Base-by-base conservation (phyloP, 108 stramenopile genomes). In the Poteriospumella lacustris region DNA sequence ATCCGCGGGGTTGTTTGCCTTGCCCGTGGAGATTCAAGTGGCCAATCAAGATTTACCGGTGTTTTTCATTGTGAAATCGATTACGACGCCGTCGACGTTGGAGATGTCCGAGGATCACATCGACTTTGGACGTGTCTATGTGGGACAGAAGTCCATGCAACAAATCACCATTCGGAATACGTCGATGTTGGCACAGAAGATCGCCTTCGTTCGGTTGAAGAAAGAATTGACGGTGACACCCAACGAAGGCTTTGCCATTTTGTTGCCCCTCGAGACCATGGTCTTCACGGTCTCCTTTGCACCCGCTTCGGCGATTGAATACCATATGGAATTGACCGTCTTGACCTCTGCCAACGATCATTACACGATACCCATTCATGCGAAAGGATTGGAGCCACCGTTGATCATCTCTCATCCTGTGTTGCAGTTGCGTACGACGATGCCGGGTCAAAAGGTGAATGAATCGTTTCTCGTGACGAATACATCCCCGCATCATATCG, bases 41-140 rank as follows among this genome's bases (percentile, higher is more conserved):
- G 83, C 86, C n/a, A 85, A 86, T 58, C 85, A 87, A 79, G 82
- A 43, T 28, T 38, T 87, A 12, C 87, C 87, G 0, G 85, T 85
- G 29, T 44, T 60, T 5, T 75, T 79, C 33, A 78, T 78, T 24
- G 67, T 87, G 9, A 36, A 33, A 29, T 79, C 85, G 3, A 58
- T 36, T 31, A 33, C 83, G 19, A 85, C 79, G 19, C n/a, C 39
- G 0, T 58, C 15, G 19, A 58, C 52, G 0, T 3, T 85, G 3
- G 9, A 1, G 29, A 69, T 83, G 28, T 39, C 44, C 5, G n/a
- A 41, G 34, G 0, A 1, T 26, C 29, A 24, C 38, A 29, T 86
- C n/a, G 81, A 86, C 58, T 87, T 85, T 58, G 87, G 85, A 39
- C 1, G 5, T 1, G 85, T 85, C 79, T 88, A 83, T 76, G 59